These are phyloP conservation scores for Lichtheimia ramosa DNA, from an alignment of 371 early-diverging fungal genomes.

Conservation along the genomic window DNA sequence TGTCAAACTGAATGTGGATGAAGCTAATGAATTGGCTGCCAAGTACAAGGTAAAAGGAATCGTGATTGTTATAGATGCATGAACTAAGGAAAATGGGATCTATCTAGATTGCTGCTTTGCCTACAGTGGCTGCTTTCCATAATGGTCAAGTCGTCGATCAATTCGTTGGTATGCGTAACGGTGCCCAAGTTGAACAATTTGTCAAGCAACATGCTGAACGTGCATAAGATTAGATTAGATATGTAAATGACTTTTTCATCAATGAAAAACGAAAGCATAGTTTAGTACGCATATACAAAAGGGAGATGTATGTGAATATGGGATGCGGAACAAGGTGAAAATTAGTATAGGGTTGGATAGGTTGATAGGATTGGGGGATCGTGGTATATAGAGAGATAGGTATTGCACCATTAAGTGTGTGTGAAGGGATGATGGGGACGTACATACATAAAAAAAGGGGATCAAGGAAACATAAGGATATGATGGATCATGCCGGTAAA, in stretches of 20 bases:
- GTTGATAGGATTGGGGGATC: background rate
- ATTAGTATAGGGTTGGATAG: too few species aligned
- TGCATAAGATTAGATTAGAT: conserved; percentile 3
- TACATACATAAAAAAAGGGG: conserved; percentile 9
- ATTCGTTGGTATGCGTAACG: conserved; percentile 67
- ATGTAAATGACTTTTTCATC: background rate
- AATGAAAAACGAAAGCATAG: conserved; percentile 2
- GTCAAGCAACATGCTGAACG: conserved; percentile 51
- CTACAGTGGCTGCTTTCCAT: conserved; percentile 74
- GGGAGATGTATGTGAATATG: background rate
- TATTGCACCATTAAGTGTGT: conserved; percentile 3
- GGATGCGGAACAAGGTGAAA: background rate
- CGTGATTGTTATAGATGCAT: background rate
- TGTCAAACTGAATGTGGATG: conserved; percentile 74
- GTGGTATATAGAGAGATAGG: conserved; percentile 1
- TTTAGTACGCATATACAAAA: conserved; percentile 9
- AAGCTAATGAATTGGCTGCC: conserved; percentile 52
- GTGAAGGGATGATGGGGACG: conserved; percentile 2
- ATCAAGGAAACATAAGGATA: background rate
- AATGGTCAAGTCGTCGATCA: conserved; percentile 60
- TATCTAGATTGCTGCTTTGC: conserved; percentile 65
- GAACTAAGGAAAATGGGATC: background rate
- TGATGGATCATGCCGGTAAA: background rate
- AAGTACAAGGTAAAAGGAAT: conserved; percentile 51
- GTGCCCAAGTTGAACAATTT: conserved; percentile 52